phyloP scores from a whole-genome alignment of 129 eudicot genomes.

The Cynara cardunculus region DNA sequence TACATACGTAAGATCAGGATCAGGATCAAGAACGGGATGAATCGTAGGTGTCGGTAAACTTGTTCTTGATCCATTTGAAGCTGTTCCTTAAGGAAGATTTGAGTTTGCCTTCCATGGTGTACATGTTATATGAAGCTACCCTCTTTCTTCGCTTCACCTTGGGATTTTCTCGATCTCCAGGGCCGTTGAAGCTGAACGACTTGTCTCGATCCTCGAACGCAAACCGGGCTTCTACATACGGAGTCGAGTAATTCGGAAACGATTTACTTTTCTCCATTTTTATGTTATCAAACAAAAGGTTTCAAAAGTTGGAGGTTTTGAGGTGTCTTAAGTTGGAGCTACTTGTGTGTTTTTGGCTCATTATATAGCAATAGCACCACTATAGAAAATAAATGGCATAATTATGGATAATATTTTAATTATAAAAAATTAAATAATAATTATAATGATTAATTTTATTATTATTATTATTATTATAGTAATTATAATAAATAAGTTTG shows the following conservation, averaged over 20 bases:
- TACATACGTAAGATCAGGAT: conserved; percentile 17
- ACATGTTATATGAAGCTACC: conserved; percentile 83
- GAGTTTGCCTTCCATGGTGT: conserved; percentile 88
- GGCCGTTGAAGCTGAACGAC: conserved; percentile 90
- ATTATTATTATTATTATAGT: neutral
- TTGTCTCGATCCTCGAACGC: conserved; percentile 72
- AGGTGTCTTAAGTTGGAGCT: conserved; percentile 7
- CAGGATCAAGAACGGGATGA: conserved; percentile 20
- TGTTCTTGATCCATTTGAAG: conserved; percentile 97
- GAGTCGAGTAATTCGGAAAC: conserved; percentile 60
- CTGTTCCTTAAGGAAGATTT: conserved; percentile 75
- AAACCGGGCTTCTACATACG: conserved; percentile 57
- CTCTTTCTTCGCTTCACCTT: conserved; percentile 90
- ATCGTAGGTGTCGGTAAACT: conserved; percentile 51
- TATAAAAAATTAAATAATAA: neutral
- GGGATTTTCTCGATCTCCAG: conserved; percentile 58
- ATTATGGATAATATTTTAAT: neutral
- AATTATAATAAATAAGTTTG: neutral
- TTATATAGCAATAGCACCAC: conserved; percentile 3
- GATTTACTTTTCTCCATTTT: conserved; percentile 75
- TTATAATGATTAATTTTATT: too few relatives aligned
- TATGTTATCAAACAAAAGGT: conserved; percentile 8
- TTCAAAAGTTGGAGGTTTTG: conserved; percentile 5
- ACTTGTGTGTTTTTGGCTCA: neutral
- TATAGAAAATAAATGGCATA: neutral